phyloP scores from a whole-genome alignment of 768 basidiomycete genomes.

The Pleurotus tuber-regium region DNA sequence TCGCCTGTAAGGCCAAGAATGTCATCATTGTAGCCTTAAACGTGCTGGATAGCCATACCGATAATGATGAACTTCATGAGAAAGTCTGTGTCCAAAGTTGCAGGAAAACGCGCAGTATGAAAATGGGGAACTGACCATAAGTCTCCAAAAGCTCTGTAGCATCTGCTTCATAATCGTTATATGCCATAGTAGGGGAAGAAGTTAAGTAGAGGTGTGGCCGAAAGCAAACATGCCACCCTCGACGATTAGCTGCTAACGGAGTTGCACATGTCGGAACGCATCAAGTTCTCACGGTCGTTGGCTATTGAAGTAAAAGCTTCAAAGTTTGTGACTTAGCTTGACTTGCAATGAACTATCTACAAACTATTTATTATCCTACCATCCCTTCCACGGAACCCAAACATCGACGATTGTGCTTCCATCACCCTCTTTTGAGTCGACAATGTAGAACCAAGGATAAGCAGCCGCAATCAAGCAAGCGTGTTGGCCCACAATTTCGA shows the following conservation, averaged over 20 bases:
- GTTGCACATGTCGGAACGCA: not conserved
- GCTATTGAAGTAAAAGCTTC: no score
- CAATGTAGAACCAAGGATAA: constrained; percentile 81
- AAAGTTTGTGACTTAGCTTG: no score
- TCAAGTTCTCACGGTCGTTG: constrained; percentile 8
- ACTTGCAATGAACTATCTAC: no score
- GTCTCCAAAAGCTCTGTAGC: constrained; percentile 93
- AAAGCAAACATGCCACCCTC: constrained; percentile 4
- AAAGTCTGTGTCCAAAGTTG: no score
- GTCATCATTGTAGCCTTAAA: constrained; percentile 9
- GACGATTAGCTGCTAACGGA: not conserved
- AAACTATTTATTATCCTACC: no score
- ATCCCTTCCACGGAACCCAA: constrained; percentile 92
- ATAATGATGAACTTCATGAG: constrained; percentile 99
- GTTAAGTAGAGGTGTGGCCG: constrained; percentile 10
- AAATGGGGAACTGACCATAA: constrained; percentile 59
- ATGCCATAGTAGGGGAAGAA: constrained; percentile 43
- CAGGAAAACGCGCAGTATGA: not conserved
- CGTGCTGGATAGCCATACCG: constrained; percentile 43
- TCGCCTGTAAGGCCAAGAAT: constrained; percentile 74
- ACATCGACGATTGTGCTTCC: constrained; percentile 66
- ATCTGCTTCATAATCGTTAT: constrained; percentile 70
- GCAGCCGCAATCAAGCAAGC: constrained; percentile 81
- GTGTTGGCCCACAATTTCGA: constrained; percentile 82
- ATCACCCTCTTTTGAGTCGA: constrained; percentile 57